Evolutionary conservation across 805 yeast species (phyloP).

Genomic region (Metschnikowia sp.): DNA sequence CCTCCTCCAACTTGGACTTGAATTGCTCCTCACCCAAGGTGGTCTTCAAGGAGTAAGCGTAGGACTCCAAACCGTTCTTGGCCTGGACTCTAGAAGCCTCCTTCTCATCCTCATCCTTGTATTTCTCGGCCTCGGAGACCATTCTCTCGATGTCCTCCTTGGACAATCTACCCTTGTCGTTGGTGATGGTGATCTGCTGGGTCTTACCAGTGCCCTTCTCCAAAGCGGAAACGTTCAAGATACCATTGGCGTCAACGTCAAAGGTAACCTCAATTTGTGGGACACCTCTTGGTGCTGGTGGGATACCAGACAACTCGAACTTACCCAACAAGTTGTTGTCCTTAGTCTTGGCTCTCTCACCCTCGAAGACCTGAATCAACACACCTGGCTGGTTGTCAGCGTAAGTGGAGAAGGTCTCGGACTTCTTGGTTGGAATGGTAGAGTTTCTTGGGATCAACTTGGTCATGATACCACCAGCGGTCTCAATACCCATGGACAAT

Average conservation of each 20-base stretch:
- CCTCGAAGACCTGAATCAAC: conserved; percentile 93
- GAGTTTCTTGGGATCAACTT: conserved; percentile 98
- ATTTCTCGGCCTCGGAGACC: conserved; percentile 97
- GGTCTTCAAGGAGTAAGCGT: conserved; percentile 86
- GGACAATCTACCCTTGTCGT: conserved; percentile 97
- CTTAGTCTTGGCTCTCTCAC: conserved; percentile 95
- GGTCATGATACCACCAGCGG: conserved; percentile 99
- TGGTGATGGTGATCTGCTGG: conserved; percentile 95
- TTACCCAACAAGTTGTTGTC: conserved; percentile 97
- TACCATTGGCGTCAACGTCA: conserved; percentile 96
- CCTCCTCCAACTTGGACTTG: conserved; percentile 59
- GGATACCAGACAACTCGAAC: conserved; percentile 93
- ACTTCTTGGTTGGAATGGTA: conserved; percentile 95
- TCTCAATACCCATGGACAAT: conserved; percentile 94
- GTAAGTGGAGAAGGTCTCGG: conserved; percentile 93
- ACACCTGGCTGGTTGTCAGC: conserved; percentile 99
- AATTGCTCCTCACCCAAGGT: conserved; percentile 57
- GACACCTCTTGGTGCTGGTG: conserved; percentile 98
- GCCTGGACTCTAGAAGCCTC: conserved; percentile 91
- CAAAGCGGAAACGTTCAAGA: conserved; percentile 90
- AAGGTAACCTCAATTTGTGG: conserved; percentile 98
- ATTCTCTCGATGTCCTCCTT: conserved; percentile 97
- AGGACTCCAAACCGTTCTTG: conserved; percentile 94
- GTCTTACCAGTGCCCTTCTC: conserved; percentile 99
- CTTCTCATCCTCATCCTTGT: conserved; percentile 55